Conservation (phyloP, 2,329 filamentous ascomycete species). For the Aureobasidium mangrovei region DNA sequence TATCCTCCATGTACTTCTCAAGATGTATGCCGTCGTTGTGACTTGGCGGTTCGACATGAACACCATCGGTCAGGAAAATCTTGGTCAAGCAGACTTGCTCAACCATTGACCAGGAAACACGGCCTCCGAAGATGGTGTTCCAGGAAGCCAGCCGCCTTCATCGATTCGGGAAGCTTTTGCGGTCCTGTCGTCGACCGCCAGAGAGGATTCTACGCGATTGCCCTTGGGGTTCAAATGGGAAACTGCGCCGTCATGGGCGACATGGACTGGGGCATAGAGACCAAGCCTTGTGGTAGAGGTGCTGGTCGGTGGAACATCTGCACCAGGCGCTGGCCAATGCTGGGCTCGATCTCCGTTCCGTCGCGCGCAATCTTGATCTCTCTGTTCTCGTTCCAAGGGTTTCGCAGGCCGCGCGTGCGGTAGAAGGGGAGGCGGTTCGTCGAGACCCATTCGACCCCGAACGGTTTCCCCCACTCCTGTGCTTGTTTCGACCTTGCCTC, state of each 20-base stretch:
- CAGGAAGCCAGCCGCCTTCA: too few species aligned
- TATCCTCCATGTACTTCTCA: too few species aligned
- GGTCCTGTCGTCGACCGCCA: too few species aligned
- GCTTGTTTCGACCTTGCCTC: conserved; percentile 34
- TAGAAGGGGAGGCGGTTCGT: conserved; percentile 80
- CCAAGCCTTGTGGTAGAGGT: neutral
- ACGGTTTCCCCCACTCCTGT: conserved; percentile 82
- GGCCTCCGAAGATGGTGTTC: too few species aligned
- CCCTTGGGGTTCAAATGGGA: neutral
- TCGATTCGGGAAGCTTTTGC: too few species aligned
- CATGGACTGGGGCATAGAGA: neutral
- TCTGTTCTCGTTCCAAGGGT: conserved; percentile 89
- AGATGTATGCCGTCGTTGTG: too few species aligned
- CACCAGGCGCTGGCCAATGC: conserved; percentile 65
- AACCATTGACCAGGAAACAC: too few species aligned
- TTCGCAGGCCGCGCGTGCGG: conserved; percentile 74
- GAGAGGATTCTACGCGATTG: too few species aligned
- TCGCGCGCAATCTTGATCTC: conserved; percentile 95
- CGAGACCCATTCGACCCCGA: conserved; percentile 83
- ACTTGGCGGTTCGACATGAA: too few species aligned
- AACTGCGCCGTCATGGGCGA: neutral
- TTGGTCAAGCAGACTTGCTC: too few species aligned
- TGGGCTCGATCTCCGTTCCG: conserved; percentile 84
- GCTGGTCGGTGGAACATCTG: conserved; percentile 58
- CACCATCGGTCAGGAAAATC: too few species aligned